phyloP scores from a whole-genome alignment of 1,139 yeast species.

The Saccharomyces hybrid region DNA sequence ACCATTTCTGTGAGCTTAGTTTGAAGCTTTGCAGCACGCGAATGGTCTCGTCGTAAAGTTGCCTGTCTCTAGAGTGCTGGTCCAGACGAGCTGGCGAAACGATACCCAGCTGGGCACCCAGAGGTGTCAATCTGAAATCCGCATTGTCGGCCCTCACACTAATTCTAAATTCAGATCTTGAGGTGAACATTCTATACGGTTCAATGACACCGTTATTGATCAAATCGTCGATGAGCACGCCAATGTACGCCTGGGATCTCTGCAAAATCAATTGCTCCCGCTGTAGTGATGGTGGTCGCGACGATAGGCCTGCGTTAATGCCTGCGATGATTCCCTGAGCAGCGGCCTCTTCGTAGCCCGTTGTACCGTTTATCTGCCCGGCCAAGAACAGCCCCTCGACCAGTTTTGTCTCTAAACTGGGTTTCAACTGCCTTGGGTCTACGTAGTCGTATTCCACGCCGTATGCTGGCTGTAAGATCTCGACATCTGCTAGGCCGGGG shows the following conservation, averaged over 20 bases:
- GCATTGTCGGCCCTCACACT: slow-evolving; percentile 93
- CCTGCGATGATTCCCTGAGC: slow-evolving; percentile 96
- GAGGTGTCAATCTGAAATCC: slow-evolving; percentile 67
- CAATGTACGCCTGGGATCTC: slow-evolving; percentile 82
- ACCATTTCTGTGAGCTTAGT: slow-evolving; percentile 60
- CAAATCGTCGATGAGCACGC: slow-evolving; percentile 88
- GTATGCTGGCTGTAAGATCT: slow-evolving; percentile 89
- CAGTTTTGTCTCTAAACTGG: slow-evolving; percentile 74
- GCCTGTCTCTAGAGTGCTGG: slow-evolving; percentile 41
- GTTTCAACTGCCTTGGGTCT: slow-evolving; percentile 80
- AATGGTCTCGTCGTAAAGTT: slow-evolving; percentile 40
- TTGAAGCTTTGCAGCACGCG: slow-evolving; percentile 41
- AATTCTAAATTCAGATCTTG: slow-evolving; percentile 87
- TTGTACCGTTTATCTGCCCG: slow-evolving; percentile 97
- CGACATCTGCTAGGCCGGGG: slow-evolving; percentile 83
- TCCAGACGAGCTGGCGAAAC: slow-evolving; percentile 56
- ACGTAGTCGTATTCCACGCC: slow-evolving; percentile 97
- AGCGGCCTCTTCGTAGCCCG: slow-evolving; percentile 98
- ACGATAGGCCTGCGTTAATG: slow-evolving; percentile 60
- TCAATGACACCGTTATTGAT: slow-evolving; percentile 95
- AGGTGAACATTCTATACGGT: slow-evolving; percentile 97
- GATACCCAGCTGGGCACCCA: slow-evolving; percentile 62
- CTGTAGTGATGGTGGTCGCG: slow-evolving; percentile 25
- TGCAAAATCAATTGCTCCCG: slow-evolving; percentile 40
- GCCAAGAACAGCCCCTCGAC: slow-evolving; percentile 80